Conservation (phyloP, 2,329 filamentous ascomycete species). For the Coniochaeta hoffmannii region DNA sequence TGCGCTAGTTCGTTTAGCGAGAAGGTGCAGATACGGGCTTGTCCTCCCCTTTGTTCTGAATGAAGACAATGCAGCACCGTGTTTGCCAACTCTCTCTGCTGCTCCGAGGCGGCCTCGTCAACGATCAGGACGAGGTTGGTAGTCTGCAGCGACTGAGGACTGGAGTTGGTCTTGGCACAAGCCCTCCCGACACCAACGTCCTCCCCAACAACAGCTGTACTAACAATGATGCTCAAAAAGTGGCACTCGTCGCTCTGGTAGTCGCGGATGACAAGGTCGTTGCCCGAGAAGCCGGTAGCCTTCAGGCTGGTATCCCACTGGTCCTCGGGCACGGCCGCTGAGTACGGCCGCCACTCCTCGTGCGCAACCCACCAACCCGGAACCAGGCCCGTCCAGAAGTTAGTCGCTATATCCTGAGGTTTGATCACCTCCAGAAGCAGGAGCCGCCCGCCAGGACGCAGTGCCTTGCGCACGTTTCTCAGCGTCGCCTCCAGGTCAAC, state of each 20-base stretch:
- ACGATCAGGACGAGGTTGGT: no score
- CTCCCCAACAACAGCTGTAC: slow-evolving; percentile 4
- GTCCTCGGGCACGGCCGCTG: slow-evolving; percentile 1
- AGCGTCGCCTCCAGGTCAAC: slow-evolving; percentile 11
- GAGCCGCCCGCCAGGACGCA: slow-evolving; percentile 3
- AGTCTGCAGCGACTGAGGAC: no score
- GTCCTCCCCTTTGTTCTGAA: no score
- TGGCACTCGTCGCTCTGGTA: slow-evolving; percentile 10
- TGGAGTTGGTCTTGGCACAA: slow-evolving; percentile 2
- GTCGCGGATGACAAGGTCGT: slow-evolving; percentile 15
- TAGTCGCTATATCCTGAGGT: slow-evolving; percentile 5
- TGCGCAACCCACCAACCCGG: slow-evolving; percentile 7
- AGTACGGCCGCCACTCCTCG: slow-evolving; percentile 4
- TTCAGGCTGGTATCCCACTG: slow-evolving; percentile 13
- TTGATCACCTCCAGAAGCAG: slow-evolving; percentile 6
- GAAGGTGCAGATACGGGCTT: no score
- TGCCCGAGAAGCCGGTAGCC: slow-evolving; percentile 15
- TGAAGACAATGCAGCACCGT: no score
- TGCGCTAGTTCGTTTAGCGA: no score
- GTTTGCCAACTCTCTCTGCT: no score
- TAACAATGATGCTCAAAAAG: slow-evolving; percentile 5
- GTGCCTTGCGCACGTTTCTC: slow-evolving; percentile 10
- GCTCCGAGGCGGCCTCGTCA: no score
- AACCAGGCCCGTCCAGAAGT: slow-evolving; percentile 7
- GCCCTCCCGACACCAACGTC: slow-evolving; percentile 11